These are phyloP conservation scores for Aciculoconidium aculeatum DNA, from an alignment of 805 yeast species.

Conservation along the genomic window DNA sequence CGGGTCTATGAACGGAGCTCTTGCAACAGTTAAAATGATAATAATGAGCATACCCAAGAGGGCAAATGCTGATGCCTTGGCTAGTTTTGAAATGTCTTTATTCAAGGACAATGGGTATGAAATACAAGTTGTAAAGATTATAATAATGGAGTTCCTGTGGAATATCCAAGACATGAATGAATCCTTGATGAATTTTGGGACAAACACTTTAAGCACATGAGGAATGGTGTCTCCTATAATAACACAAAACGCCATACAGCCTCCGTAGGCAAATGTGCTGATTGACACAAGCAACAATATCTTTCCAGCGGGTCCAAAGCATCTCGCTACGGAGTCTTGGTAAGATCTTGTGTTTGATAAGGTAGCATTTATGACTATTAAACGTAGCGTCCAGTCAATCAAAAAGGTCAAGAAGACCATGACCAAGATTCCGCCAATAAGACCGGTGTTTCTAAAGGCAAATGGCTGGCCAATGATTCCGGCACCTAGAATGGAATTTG, in stretches of 20 bases:
- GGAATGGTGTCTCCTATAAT: constrained; percentile 95
- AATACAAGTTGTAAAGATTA: constrained; percentile 60
- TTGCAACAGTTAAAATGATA: constrained; percentile 61
- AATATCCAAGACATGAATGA: constrained; percentile 46
- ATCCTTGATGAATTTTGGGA: constrained; percentile 40
- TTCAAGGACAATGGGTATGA: constrained; percentile 81
- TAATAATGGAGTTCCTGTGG: constrained; percentile 64
- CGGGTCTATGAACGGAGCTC: constrained; percentile 60
- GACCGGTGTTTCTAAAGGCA: constrained; percentile 77
- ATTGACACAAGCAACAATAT: constrained; percentile 65
- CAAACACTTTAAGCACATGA: constrained; percentile 68
- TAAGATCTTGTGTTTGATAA: constrained; percentile 71
- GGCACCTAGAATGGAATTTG: constrained; percentile 90
- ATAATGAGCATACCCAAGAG: constrained; percentile 78
- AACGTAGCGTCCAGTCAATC: constrained; percentile 81
- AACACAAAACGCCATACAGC: constrained; percentile 88
- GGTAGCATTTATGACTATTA: constrained; percentile 78
- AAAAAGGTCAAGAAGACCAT: constrained; percentile 56
- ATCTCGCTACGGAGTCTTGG: constrained; percentile 76
- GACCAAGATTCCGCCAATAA: constrained; percentile 64
- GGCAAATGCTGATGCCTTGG: constrained; percentile 84
- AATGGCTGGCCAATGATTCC: constrained; percentile 94
- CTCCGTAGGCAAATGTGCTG: constrained; percentile 90
- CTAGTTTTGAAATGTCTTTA: constrained; percentile 75
- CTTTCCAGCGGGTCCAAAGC: constrained; percentile 73